Evolutionary conservation across 345 rosid species (phyloP).

Genomic region (Rhodomyrtus tomentosa): DNA sequence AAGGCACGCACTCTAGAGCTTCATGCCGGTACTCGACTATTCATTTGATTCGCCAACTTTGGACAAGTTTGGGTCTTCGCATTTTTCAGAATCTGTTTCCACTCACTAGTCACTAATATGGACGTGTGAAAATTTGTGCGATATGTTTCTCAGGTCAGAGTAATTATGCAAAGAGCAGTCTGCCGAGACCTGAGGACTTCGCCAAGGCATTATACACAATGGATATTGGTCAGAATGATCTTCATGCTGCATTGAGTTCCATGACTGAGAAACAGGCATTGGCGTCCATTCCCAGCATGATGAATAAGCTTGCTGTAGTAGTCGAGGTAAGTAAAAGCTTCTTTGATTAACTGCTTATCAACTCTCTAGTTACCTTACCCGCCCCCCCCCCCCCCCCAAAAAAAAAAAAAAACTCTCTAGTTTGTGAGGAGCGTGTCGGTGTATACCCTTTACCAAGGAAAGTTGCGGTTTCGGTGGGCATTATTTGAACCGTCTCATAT

Average conservation of each 20-base stretch:
- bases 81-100: not conserved
- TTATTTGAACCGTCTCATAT: not conserved
- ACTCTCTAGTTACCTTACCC: not conserved
- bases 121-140: not conserved
- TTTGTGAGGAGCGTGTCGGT: not conserved
- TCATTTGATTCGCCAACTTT: constrained; percentile 1
- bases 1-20: constrained; percentile 47
- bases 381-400: too few species aligned
- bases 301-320: constrained; percentile 62
- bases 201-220: constrained; percentile 78
- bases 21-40: not conserved
- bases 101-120: not conserved
- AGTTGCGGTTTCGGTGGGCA: not conserved
- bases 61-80: constrained; percentile 25
- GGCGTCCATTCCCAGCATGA: constrained; percentile 53
- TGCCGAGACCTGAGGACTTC: constrained; percentile 72
- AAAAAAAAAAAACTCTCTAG: not conserved
- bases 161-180: constrained; percentile 36
- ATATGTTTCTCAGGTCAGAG: constrained; percentile 26
- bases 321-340: constrained; percentile 6
- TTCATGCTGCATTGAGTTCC: constrained; percentile 63
- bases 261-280: constrained; percentile 57
- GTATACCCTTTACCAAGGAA: not conserved
- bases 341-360: not conserved
- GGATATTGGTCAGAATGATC: constrained; percentile 95